Evolutionary conservation across 2,329 filamentous ascomycete genomes (phyloP).

Genomic region (Hymenoscyphus fructigenus): DNA sequence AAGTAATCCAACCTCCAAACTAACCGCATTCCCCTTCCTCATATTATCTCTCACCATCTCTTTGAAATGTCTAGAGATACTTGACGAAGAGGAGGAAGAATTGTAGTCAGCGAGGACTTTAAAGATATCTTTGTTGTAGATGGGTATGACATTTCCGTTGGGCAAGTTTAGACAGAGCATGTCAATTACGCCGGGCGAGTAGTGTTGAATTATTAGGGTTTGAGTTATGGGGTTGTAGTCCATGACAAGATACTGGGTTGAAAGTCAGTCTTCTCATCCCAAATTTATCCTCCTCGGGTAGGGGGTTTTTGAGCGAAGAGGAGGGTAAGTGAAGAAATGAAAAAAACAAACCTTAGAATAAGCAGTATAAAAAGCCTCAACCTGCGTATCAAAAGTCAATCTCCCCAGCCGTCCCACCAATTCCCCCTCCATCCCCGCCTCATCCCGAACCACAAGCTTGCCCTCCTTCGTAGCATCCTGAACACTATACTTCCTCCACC

Average conservation of each 20-base stretch:
- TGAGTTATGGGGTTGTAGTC: constrained; percentile 32
- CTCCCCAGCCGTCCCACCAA: constrained; percentile 40
- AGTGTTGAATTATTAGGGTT: constrained; percentile 45
- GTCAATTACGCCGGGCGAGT: constrained; percentile 48
- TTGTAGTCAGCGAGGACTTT: constrained; percentile 49
- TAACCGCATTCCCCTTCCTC: constrained; percentile 28
- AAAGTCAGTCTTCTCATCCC: background rate
- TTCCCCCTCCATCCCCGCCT: constrained; percentile 44
- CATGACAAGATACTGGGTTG: constrained; percentile 41
- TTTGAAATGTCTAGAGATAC: constrained; percentile 45
- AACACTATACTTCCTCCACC: constrained; percentile 27
- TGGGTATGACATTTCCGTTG: constrained; percentile 36
- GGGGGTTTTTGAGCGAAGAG: background rate
- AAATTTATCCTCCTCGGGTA: background rate
- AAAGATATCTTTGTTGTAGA: constrained; percentile 53
- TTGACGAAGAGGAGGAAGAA: constrained; percentile 38
- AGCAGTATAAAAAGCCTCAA: constrained; percentile 44
- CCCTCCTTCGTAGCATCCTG: background rate
- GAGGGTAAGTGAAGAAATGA: background rate
- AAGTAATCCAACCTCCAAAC: constrained; percentile 31
- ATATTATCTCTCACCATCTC: constrained; percentile 42
- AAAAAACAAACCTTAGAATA: constrained; percentile 42
- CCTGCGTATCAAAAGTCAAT: constrained; percentile 40
- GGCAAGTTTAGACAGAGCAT: constrained; percentile 45
- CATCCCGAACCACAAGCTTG: constrained; percentile 20